Evolutionary conservation across 2,329 filamentous ascomycete species (phyloP), one percentile per base, ranked within the genome.

Genomic region (Fusarium hostae): DNA sequence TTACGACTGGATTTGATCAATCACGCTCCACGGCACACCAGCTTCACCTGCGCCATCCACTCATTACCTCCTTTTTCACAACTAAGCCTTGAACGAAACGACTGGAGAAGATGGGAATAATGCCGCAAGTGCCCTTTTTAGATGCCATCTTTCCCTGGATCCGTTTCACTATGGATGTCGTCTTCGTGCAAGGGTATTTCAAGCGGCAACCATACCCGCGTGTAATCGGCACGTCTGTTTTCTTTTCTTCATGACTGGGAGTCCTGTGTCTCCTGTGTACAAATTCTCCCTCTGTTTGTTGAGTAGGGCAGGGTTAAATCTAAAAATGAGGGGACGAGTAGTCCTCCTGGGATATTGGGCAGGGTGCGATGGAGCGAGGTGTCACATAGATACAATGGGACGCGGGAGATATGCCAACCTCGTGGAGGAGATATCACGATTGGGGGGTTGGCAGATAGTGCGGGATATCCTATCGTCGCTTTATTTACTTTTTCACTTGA

Each of bases 31-130:
- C 54, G 68, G 67, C 62, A 70, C 70, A 63, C 70, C 68, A 71
- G 66, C 74, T 68, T 59, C 69, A 78, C 77, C 77, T 82, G 80
- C 77, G 79, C 81, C 80, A 77, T 83, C 80, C 82, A 77, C 77
- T 84, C 82, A 77, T 83, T 82, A 75, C 48, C 73, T 59, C 72
- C 70, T 72, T 75, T 67, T 71, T 70, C 74, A 76, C 65, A 75
- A 74, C 54, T 70, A 72, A 66, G 52, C 63, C 65, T 75, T 76
- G 63, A 74, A 70, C 75, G 73, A 76, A 77, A 68, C 75, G 73
- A 76, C 70, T 64, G 67, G 71, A 72, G 68, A 72, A 71, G 45
- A 70, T 69, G 60, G 57, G 60, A 65, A 61, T 70, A 66, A 73
- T 60, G 58, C 51, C 34, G 59, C 58, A 50, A 59, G 55, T 68